Conservation (phyloP, 176 grass and related monocot species). For the Urochloa ruziziensis region DNA sequence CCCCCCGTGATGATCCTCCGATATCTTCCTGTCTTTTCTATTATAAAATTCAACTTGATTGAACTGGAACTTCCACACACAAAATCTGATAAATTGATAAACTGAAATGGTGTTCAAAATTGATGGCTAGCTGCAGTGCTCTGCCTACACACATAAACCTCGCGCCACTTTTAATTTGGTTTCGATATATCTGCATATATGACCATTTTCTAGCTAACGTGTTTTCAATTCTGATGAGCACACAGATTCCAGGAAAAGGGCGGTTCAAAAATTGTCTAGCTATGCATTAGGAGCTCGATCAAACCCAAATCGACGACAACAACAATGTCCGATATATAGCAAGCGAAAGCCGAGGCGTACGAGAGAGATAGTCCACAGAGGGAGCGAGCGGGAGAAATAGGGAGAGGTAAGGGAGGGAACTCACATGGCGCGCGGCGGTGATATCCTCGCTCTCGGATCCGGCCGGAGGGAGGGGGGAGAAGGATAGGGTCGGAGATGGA, state of each 20-base stretch:
- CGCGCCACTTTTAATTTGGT: background rate
- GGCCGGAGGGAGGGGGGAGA: background rate
- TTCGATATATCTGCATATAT: background rate
- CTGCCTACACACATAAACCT: background rate
- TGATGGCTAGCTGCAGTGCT: background rate
- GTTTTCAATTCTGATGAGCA: background rate
- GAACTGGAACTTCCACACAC: background rate
- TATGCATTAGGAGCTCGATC: background rate
- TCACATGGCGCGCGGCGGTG: background rate
- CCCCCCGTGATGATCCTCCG: background rate
- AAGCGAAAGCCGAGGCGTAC: background rate
- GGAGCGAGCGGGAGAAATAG: background rate
- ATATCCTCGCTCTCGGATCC: background rate
- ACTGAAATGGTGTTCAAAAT: background rate
- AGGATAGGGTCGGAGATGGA: background rate
- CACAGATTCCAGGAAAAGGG: background rate
- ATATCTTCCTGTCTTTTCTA: background rate
- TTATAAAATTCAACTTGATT: background rate
- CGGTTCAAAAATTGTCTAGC: background rate
- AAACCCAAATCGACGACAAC: background rate
- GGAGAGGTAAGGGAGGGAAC: background rate
- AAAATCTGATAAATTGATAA: background rate
- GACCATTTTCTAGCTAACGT: background rate
- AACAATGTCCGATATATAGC: background rate
- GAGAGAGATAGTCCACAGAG: background rate